Conservation (phyloP, 768 basidiomycete genomes). For the Sporobolomyces pararoseus region DNA sequence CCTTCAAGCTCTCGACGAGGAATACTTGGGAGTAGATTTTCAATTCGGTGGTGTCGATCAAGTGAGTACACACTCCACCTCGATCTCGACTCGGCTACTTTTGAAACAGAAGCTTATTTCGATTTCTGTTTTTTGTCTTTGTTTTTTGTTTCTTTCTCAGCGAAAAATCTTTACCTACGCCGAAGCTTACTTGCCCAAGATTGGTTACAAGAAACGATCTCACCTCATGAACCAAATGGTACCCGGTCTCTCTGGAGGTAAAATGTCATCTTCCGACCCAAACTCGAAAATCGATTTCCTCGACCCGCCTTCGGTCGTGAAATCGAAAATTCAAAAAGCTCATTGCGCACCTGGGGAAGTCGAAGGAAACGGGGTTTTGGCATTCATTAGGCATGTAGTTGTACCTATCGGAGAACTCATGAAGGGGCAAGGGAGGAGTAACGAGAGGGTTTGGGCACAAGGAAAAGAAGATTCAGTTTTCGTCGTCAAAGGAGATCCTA, state of each 20-base stretch:
- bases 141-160: conserved; percentile 52
- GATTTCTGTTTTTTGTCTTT: not conserved
- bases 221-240: conserved; percentile 99
- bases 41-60: conserved; percentile 98
- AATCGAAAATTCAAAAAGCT: conserved; percentile 83
- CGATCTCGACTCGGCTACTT: too few relatives aligned
- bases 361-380: conserved; percentile 66
- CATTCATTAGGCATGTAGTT: conserved; percentile 52
- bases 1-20: conserved; percentile 91
- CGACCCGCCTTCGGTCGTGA: conserved; percentile 74
- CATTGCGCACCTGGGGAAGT: conserved; percentile 92
- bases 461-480: conserved; percentile 81
- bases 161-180: conserved; percentile 99
- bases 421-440: conserved; percentile 26
- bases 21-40: conserved; percentile 92
- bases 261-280: conserved; percentile 97
- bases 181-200: conserved; percentile 84
- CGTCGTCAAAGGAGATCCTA: conserved; percentile 69
- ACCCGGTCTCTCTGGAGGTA: conserved; percentile 56
- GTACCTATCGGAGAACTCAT: conserved; percentile 51
- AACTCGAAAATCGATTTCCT: conserved; percentile 98
- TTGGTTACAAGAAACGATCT: conserved; percentile 89
- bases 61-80: conserved; percentile 55
- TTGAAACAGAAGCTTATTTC: too few relatives aligned
- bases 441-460: conserved; percentile 30